Base-by-base conservation (phyloP, 164 flowering plant species). In the Euptelea pleiosperma region DNA sequence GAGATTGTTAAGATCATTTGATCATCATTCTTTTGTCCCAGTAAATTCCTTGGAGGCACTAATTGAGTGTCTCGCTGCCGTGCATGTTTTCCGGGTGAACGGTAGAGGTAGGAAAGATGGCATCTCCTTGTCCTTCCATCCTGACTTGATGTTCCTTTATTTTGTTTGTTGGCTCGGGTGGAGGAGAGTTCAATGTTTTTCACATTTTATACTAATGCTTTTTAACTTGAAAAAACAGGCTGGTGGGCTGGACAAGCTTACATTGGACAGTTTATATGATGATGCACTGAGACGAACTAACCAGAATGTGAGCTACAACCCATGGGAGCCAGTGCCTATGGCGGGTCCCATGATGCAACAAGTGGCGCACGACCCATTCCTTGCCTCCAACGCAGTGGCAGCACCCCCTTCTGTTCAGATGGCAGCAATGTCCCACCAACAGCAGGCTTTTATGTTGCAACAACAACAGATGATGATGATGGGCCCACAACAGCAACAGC, bases 241-340 rank as follows among this genome's bases (percentile, higher is more conserved):
- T n/a, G 96, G 92, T 68, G 92, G 92, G n/a, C 64, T 88, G 35
- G 96, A 88, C 82, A 66, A 28, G 72, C 87, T 88, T 48, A 88
- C 92, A 53, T 58, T 88, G 44, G 92, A 88, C 67, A 86, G 92
- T 69, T 70, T 88, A 42, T 88, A 88, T 30, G 90, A 88, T 56
- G 96, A 88, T 67, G 96, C 92, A 52, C 60, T 84, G 19, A 76
- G 87, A 70, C 72, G 85, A 68, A 78, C 33, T 64, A 79, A 63
- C 76, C 96, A 86, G 67, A 73, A 60, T 29, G 73, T 45, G 37
- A 86, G 90, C 72, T 82, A 84, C 74, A 86, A 86, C 47, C 96
- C 94, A 18, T 91, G 98, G 98, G 91, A 84, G 52, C 74, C 69
- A 39, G 46, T 34, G 12, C 78, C 87, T 19, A 28, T 61, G 70